Conservation (phyloP, 2,329 filamentous ascomycete species). For the Truncatella angustata region DNA sequence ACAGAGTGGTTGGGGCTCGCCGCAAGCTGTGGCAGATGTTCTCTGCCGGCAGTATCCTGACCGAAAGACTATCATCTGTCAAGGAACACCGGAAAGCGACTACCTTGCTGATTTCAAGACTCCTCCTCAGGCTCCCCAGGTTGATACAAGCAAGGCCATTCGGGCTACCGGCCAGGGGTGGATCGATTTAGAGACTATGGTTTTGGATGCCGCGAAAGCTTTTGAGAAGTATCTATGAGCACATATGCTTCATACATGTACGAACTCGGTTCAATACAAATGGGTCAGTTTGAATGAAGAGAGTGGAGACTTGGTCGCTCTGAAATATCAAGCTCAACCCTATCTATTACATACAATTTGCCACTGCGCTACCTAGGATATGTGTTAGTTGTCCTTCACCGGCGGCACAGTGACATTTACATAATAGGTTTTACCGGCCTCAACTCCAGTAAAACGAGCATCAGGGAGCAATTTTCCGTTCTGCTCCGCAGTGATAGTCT, state of each 20-base stretch:
- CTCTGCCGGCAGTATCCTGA: slow-evolving; percentile 34
- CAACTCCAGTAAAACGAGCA: slow-evolving; percentile 38
- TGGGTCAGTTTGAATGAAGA: too few species aligned
- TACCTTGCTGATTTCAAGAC: slow-evolving; percentile 26
- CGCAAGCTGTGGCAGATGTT: slow-evolving; percentile 41
- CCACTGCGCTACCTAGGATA: not conserved
- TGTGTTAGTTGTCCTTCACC: not conserved
- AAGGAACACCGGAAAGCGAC: slow-evolving; percentile 36
- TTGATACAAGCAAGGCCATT: slow-evolving; percentile 12
- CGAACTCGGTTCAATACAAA: too few species aligned
- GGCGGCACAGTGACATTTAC: slow-evolving; percentile 36
- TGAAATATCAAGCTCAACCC: too few species aligned
- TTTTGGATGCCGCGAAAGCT: slow-evolving; percentile 15
- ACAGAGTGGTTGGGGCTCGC: slow-evolving; percentile 25
- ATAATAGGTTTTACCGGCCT: slow-evolving; percentile 42
- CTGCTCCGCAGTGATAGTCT: slow-evolving; percentile 37
- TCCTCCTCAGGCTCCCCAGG: slow-evolving; percentile 2
- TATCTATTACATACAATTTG: too few species aligned
- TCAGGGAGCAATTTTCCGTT: slow-evolving; percentile 37
- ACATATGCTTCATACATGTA: too few species aligned
- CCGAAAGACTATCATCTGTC: slow-evolving; percentile 29
- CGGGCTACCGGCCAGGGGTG: slow-evolving; percentile 14
- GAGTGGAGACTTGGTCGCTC: too few species aligned
- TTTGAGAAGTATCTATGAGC: slow-evolving; percentile 16
- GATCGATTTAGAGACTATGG: slow-evolving; percentile 16